phyloP scores from a whole-genome alignment of 1,284 basidiomycete species.

The Cryptococcus sp. region DNA sequence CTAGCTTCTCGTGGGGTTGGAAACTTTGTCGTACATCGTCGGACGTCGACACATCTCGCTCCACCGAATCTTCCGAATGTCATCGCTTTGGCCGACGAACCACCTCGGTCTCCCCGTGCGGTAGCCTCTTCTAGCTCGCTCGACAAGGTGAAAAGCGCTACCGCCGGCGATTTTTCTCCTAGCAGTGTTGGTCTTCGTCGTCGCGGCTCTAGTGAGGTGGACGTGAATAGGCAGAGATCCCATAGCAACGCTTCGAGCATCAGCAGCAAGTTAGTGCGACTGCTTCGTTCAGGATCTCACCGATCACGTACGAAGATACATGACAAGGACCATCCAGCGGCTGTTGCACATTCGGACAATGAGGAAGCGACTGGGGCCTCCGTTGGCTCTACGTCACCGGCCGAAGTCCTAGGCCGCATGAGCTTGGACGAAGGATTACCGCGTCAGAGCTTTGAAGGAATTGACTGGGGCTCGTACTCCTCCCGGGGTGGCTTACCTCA shows the following conservation, averaged over 20 bases:
- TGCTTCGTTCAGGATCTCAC: slow-evolving; percentile 35
- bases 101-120: slow-evolving; percentile 24
- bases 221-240: slow-evolving; percentile 34
- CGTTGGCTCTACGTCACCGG: slow-evolving; percentile 21
- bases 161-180: slow-evolving; percentile 16
- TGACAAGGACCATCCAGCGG: slow-evolving; percentile 11
- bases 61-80: slow-evolving; percentile 13
- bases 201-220: slow-evolving; percentile 38
- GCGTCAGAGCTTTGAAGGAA: slow-evolving; percentile 29
- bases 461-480: slow-evolving; percentile 33
- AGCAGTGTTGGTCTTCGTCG: slow-evolving; percentile 19
- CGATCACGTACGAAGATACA: slow-evolving; percentile 11
- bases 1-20: slow-evolving; percentile 3
- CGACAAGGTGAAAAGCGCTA: slow-evolving; percentile 24
- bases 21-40: slow-evolving; percentile 24
- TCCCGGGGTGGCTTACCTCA: slow-evolving; percentile 12
- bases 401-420: slow-evolving; percentile 26
- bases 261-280: slow-evolving; percentile 33
- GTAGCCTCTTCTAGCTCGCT: slow-evolving; percentile 30
- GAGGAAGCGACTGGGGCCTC: slow-evolving; percentile 17
- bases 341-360: slow-evolving; percentile 15
- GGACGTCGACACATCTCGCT: slow-evolving; percentile 27
- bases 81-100: slow-evolving; percentile 16
- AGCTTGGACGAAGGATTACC: slow-evolving; percentile 29
- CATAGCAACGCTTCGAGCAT: slow-evolving; percentile 40